phyloP scores from a whole-genome alignment of 2,329 filamentous ascomycete species.

The Sporothrix protearum region DNA sequence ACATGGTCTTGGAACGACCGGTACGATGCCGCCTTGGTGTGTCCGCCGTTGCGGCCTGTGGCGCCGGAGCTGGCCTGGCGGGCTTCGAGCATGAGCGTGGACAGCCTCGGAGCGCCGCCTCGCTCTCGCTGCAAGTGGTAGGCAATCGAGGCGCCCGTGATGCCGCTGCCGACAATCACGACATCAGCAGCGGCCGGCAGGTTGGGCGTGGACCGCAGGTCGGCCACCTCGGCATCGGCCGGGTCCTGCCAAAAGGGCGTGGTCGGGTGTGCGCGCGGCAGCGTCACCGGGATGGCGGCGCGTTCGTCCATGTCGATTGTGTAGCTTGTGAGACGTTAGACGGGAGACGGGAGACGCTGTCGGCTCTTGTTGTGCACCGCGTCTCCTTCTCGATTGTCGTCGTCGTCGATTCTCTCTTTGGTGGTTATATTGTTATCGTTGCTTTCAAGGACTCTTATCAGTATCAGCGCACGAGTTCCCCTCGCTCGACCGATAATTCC shows the following conservation, averaged over 20 bases:
- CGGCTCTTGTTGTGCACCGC: too few relatives aligned
- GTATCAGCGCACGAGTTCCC: neutral
- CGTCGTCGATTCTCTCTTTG: too few relatives aligned
- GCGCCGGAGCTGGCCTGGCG: constrained; percentile 64
- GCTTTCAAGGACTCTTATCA: neutral
- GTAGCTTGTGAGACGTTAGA: neutral
- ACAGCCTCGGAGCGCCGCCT: constrained; percentile 30
- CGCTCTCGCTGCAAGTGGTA: constrained; percentile 44
- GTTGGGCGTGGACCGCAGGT: constrained; percentile 46
- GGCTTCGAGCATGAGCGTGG: constrained; percentile 62
- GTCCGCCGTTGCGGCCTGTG: constrained; percentile 56
- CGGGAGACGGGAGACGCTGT: too few relatives aligned
- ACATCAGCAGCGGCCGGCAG: constrained; percentile 55
- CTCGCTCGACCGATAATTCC: neutral
- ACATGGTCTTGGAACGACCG: constrained; percentile 50
- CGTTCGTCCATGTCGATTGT: constrained; percentile 37
- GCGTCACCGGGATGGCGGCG: constrained; percentile 38
- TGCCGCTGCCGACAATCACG: constrained; percentile 62
- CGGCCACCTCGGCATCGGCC: constrained; percentile 48
- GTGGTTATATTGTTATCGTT: neutral
- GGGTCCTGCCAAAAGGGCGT: constrained; percentile 60
- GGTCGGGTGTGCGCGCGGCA: constrained; percentile 53
- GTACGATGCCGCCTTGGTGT: constrained; percentile 45
- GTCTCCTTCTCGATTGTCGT: neutral
- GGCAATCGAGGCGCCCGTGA: constrained; percentile 59